Evolutionary conservation across 2,329 filamentous ascomycete genomes (phyloP).

Genomic region (Karstenula rhodostoma): DNA sequence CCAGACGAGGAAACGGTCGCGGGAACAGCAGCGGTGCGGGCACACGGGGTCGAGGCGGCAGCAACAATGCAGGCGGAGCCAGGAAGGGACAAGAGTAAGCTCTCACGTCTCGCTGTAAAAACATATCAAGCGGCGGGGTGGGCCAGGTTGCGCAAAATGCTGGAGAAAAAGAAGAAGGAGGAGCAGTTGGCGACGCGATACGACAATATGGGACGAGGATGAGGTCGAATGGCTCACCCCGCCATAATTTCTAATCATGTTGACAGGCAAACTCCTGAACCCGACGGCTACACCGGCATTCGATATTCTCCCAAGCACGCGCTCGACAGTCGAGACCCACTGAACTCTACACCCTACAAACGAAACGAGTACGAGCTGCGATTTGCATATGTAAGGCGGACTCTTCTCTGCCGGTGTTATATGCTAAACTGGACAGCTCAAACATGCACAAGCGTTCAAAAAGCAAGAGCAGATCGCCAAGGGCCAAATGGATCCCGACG

Average conservation of each 20-base stretch:
- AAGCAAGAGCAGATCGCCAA: slow-evolving; percentile 55
- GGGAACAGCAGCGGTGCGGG: slow-evolving; percentile 1
- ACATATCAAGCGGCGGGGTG: background rate
- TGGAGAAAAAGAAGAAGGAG: background rate
- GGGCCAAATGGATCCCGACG: slow-evolving; percentile 60
- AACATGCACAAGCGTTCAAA: slow-evolving; percentile 49
- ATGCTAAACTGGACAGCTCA: slow-evolving; percentile 30
- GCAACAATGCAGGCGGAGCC: background rate
- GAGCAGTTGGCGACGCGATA: background rate
- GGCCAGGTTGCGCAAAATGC: background rate
- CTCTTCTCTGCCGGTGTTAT: background rate
- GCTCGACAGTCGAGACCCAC: slow-evolving; percentile 6
- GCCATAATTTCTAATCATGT: background rate
- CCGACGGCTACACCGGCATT: slow-evolving; percentile 4
- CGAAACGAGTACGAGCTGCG: slow-evolving; percentile 34
- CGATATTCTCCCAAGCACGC: slow-evolving; percentile 10
- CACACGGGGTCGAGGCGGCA: slow-evolving; percentile 1
- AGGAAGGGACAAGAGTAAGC: slow-evolving; percentile 8
- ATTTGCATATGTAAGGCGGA: slow-evolving; percentile 33
- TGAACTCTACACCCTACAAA: slow-evolving; percentile 35
- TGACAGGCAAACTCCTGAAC: background rate
- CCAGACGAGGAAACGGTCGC: background rate
- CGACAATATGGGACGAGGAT: background rate
- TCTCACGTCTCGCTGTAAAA: background rate
- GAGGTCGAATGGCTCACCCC: slow-evolving; percentile 3